Percentiles rank a stretch among this genome's conserved stretches.
These are phyloP conservation scores for Dissophora globulifera DNA, from an alignment of 192 early-diverging fungal species.

Conservation along the genomic window DNA sequence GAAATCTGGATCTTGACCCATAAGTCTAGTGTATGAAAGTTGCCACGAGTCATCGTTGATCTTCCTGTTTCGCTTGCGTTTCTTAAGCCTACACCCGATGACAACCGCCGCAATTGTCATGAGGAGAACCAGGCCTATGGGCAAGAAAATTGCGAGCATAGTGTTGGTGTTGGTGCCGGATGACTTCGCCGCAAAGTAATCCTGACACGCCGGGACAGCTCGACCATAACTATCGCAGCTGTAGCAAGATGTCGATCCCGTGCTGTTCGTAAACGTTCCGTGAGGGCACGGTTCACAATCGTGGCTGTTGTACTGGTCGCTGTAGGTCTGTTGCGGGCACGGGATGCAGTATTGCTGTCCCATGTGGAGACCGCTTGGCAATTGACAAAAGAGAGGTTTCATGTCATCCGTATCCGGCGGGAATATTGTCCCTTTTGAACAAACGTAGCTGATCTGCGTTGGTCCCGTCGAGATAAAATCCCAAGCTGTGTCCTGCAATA, in stretches of 20 bases:
- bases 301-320: conserved; percentile 21
- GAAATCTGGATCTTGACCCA: too few relatives aligned
- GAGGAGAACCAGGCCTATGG: conserved; percentile 19
- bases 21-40: too few relatives aligned
- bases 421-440: conserved; percentile 16
- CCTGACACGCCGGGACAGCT: conserved; percentile 8
- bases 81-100: conserved; percentile 8
- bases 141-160: conserved; percentile 34
- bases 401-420: neutral
- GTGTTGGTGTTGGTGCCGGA: neutral
- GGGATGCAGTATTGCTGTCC: conserved; percentile 17
- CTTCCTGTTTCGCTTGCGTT: conserved; percentile 14
- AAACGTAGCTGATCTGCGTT: conserved; percentile 16
- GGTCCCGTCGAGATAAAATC: conserved; percentile 33
- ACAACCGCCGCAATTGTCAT: neutral
- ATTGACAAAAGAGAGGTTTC: conserved; percentile 18
- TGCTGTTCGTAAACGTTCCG: conserved; percentile 27
- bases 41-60: conserved; percentile 45
- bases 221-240: conserved; percentile 28
- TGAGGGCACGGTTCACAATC: conserved; percentile 20
- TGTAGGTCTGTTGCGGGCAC: conserved; percentile 22
- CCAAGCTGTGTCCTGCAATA: conserved; percentile 40
- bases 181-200: conserved; percentile 19
- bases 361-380: neutral
- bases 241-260: conserved; percentile 14